Base-by-base conservation (phyloP, 495 filamentous ascomycete genomes). In the Penicillium cataractarum region DNA sequence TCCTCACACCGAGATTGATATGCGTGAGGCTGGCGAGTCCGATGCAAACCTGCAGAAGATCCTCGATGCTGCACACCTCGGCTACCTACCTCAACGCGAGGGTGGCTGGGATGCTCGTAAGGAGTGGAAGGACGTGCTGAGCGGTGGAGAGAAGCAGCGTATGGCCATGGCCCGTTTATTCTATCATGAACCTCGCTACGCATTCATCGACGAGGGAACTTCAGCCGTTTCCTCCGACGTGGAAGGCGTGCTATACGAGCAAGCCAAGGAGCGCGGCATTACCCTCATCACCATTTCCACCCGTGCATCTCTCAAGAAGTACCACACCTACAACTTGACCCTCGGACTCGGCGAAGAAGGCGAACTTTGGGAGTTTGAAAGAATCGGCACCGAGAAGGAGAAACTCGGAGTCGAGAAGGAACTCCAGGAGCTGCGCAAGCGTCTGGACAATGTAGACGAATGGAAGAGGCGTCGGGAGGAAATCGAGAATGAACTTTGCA, bases 121-220 rank as follows among this genome's bases (percentile, higher is more conserved):
- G 76, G 95, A 96, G 66, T 99, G 96, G 96, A 97, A 98, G 78
- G 95, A 98, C 69, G 92, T 99, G 10, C 76, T 99, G 19, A 92
- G 89, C 61, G 96, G 96, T 12, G 96, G 96, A n/a, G 96, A 99
- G 80, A 99, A 99, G 78, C 96, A 99, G 76, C 81, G 96, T 26
- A 89, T 98, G 80, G 92, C 86, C 8, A 90, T 98, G 66, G 96
- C 96, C 8, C 81, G 96, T 52, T 71, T 98, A 24, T 80, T 97
- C 64, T 98, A 99, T 73, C 96, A 98, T 69, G 93, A 98, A 76
- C 95, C 95, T 27, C 82, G 90, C 48, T 98, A 93, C 69, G 96
- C 92, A 3, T 89, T 99, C 65, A 86, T 98, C 48, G 96, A 99
- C 61, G 96, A 99, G 73, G 95, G 92, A 33, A 99, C 96, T 0